Evolutionary conservation across 257 asterid genomes (phyloP).

Genomic region (Henckelia pumila): DNA sequence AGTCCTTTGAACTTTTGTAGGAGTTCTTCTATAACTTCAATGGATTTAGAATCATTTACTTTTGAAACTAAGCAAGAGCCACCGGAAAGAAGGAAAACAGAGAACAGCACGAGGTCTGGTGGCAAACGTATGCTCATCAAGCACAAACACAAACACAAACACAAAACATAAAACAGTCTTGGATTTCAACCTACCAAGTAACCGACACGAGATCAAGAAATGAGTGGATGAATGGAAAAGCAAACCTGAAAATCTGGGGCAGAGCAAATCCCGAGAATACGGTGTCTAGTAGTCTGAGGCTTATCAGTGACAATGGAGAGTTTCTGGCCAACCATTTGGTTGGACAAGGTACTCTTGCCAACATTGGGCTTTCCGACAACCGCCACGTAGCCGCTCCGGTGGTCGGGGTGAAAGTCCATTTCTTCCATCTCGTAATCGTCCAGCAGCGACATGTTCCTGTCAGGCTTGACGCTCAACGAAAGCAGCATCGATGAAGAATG

Average conservation of each 20-base stretch:
- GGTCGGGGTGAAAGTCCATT: conserved; percentile 66
- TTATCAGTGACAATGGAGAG: conserved; percentile 88
- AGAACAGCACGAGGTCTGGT: no score
- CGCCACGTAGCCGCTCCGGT: conserved; percentile 92
- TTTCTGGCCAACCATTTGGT: conserved; percentile 92
- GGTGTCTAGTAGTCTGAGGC: conserved; percentile 95
- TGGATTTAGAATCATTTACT: background rate
- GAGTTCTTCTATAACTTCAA: background rate
- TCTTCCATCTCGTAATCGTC: conserved; percentile 96
- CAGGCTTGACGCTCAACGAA: conserved; percentile 81
- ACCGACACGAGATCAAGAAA: no score
- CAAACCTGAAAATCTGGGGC: conserved; percentile 80
- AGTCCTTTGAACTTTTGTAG: background rate
- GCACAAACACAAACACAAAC: no score
- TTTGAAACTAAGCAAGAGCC: background rate
- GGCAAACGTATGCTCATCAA: no score
- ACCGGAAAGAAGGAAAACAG: background rate
- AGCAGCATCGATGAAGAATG: conserved; percentile 41
- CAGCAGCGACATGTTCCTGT: conserved; percentile 59
- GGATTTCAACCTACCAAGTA: no score
- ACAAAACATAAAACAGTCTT: no score
- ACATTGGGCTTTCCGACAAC: conserved; percentile 94
- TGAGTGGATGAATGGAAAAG: background rate
- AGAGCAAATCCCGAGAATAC: conserved; percentile 89
- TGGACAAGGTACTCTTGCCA: conserved; percentile 90